phyloP scores from a whole-genome alignment of 1,284 basidiomycete species.

The Microbotryum intermedium region DNA sequence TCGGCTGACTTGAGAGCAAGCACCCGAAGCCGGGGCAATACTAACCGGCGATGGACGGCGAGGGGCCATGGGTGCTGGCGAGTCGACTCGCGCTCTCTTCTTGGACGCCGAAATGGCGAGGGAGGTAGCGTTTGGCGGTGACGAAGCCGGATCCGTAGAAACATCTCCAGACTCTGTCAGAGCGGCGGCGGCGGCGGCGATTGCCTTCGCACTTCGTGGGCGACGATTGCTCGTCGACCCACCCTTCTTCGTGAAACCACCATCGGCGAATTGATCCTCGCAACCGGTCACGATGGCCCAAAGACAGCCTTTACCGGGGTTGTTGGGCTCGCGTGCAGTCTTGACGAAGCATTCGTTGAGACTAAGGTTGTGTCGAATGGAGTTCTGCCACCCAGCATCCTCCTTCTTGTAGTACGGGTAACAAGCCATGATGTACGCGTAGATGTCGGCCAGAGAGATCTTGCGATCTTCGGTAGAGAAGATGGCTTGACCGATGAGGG shows the following conservation, averaged over 20 bases:
- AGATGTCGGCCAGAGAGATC: slow-evolving; percentile 88
- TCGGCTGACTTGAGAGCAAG: too few species aligned
- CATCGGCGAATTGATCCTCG: slow-evolving; percentile 36
- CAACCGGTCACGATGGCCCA: slow-evolving; percentile 39
- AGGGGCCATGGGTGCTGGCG: not conserved
- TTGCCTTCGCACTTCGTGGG: slow-evolving; percentile 1
- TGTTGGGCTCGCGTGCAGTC: slow-evolving; percentile 32
- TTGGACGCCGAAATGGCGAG: not conserved
- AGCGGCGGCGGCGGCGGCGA: not conserved
- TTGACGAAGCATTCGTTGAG: slow-evolving; percentile 54
- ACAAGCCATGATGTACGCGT: slow-evolving; percentile 86
- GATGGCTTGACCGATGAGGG: slow-evolving; percentile 89
- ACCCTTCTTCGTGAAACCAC: slow-evolving; percentile 34
- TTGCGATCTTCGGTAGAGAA: slow-evolving; percentile 72
- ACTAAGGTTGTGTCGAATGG: slow-evolving; percentile 82
- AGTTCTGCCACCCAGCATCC: slow-evolving; percentile 82
- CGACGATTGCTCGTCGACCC: slow-evolving; percentile 3
- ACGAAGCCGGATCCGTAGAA: too few species aligned
- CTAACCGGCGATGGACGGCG: not conserved
- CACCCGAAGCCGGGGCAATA: not conserved
- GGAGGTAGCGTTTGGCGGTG: not conserved
- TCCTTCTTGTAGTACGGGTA: slow-evolving; percentile 86
- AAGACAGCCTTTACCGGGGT: slow-evolving; percentile 43
- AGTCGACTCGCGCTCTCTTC: not conserved
- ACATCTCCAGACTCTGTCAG: too few species aligned